A percentile compares a stretch with the other conserved stretches of the same genome.
phyloP scores from a whole-genome alignment of 148 eudicot genomes.

The Dianthus caryophyllus region DNA sequence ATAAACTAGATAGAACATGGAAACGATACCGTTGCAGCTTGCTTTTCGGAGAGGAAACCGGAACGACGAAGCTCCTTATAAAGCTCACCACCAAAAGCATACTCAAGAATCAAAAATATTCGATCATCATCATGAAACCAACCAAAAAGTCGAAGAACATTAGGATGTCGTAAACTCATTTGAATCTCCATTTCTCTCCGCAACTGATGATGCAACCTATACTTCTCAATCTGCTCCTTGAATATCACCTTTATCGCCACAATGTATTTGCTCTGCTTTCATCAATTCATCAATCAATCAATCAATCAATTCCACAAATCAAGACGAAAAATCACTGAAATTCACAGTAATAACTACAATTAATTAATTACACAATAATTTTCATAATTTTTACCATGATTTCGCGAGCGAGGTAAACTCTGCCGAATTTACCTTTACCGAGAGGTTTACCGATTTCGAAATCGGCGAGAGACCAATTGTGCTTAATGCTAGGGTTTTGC shows the following conservation, averaged over 20 bases:
- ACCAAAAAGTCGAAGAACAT: constrained; percentile 64
- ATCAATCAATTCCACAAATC: not conserved
- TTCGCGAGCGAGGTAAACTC: constrained; percentile 89
- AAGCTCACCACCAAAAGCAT: constrained; percentile 72
- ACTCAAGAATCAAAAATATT: constrained; percentile 71
- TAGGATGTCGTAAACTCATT: constrained; percentile 65
- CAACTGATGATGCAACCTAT: constrained; percentile 63
- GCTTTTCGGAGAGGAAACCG: constrained; percentile 54
- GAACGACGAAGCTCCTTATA: constrained; percentile 46
- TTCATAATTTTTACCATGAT: constrained; percentile 31
- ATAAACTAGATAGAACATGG: not conserved
- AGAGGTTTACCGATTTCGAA: constrained; percentile 91
- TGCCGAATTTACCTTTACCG: constrained; percentile 89
- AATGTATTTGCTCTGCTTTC: constrained; percentile 65
- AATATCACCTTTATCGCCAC: constrained; percentile 92
- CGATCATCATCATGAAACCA: constrained; percentile 78
- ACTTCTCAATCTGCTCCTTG: constrained; percentile 84
- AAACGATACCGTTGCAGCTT: constrained; percentile 64
- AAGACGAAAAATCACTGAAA: not conserved
- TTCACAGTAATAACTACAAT: not conserved
- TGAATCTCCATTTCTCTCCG: constrained; percentile 92
- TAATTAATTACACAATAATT: too few species aligned
- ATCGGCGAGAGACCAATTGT: constrained; percentile 59
- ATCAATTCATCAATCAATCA: not conserved
- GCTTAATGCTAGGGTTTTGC: constrained; percentile 29